Percentiles rank a stretch among this genome's conserved stretches.
Evolutionary conservation across 495 filamentous ascomycete species (phyloP).

Genomic region (Trichoderma gamsii): DNA sequence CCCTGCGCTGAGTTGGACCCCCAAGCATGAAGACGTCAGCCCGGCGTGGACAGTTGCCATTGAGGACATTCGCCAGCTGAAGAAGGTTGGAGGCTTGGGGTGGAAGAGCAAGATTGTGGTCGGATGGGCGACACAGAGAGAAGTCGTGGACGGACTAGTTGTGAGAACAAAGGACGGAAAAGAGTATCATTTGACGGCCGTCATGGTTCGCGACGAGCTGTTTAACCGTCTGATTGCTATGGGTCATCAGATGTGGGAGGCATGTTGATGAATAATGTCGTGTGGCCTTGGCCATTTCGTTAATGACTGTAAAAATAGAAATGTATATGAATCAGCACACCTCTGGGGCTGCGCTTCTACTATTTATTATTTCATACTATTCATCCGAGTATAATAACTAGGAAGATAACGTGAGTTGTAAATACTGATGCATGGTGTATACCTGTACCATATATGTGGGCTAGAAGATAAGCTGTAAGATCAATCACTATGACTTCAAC

Average conservation of each 20-base stretch:
- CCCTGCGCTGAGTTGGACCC: slow-evolving; percentile 53
- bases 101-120: slow-evolving; percentile 86
- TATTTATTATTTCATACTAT: no score
- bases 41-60: slow-evolving; percentile 50
- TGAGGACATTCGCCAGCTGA: slow-evolving; percentile 54
- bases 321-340: no score
- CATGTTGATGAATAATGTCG: slow-evolving; percentile 45
- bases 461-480: no score
- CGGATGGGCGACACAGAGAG: slow-evolving; percentile 70
- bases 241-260: slow-evolving; percentile 83
- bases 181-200: slow-evolving; percentile 59
- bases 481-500: no score
- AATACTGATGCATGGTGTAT: no score
- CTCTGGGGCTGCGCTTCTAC: no score
- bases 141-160: slow-evolving; percentile 73
- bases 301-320: no score
- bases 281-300: no score
- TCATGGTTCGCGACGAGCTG: slow-evolving; percentile 69
- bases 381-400: no score
- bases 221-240: slow-evolving; percentile 82
- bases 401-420: no score
- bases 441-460: no score
- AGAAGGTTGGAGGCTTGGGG: slow-evolving; percentile 77
- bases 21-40: slow-evolving; percentile 47
- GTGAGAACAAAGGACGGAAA: slow-evolving; percentile 53